Conservation (phyloP, 2,329 filamentous ascomycete genomes). For the Xylariaceae sp. region DNA sequence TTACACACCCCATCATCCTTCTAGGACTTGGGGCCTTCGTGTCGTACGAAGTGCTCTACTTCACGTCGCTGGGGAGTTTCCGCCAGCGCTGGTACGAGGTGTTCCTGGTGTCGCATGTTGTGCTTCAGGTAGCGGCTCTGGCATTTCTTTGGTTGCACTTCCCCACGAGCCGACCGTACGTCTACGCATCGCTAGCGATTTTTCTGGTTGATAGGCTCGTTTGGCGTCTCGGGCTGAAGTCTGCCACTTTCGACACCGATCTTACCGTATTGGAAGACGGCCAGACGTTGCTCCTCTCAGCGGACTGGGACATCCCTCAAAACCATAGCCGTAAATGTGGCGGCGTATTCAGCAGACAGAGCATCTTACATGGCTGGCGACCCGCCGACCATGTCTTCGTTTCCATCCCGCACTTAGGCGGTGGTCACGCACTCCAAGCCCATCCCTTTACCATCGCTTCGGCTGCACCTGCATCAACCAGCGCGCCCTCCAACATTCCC, state of each 20-base stretch:
- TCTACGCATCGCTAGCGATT: constrained; percentile 55
- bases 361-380: constrained; percentile 56
- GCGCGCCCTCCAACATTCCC: constrained; percentile 25
- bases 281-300: constrained; percentile 54
- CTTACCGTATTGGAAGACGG: constrained; percentile 58
- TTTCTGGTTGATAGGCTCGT: constrained; percentile 61
- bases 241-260: constrained; percentile 49
- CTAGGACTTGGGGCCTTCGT: constrained; percentile 58
- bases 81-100: constrained; percentile 64
- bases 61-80: constrained; percentile 63
- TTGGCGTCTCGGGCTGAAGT: constrained; percentile 59
- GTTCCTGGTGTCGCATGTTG: constrained; percentile 61
- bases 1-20: constrained; percentile 54
- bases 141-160: constrained; percentile 64
- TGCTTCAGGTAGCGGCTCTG: constrained; percentile 58
- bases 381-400: constrained; percentile 68
- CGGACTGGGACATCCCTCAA: constrained; percentile 40
- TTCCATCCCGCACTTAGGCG: constrained; percentile 57
- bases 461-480: constrained; percentile 46
- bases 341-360: constrained; percentile 31
- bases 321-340: constrained; percentile 6
- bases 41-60: constrained; percentile 63
- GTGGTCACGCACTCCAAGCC: constrained; percentile 57
- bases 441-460: constrained; percentile 71
- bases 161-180: constrained; percentile 53